Conservation (phyloP, 176 grass and related monocot genomes). For the Triticum urartu region DNA sequence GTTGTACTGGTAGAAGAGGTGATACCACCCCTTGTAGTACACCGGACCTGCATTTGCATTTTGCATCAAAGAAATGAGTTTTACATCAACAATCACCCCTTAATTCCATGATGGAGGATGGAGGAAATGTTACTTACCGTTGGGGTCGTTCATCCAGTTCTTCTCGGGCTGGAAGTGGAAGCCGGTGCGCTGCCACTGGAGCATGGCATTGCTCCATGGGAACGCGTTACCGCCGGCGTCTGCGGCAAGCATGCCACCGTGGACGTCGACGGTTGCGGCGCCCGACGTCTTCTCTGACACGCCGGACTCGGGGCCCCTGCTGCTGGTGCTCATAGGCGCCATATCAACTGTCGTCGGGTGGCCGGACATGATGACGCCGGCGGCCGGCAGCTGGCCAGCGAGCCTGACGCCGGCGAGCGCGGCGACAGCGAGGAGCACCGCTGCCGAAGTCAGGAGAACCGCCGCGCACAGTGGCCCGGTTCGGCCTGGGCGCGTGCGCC, state of each 20-base stretch:
- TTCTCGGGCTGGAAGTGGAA: constrained; percentile 96
- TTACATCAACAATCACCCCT: background rate
- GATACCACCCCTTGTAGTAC: constrained; percentile 90
- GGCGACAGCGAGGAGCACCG: constrained; percentile 16
- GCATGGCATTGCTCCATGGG: constrained; percentile 85
- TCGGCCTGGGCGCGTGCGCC: too few species aligned
- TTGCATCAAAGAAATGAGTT: background rate
- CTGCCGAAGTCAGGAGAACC: background rate
- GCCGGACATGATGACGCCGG: background rate
- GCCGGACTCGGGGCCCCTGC: constrained; percentile 42
- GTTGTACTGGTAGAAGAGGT: constrained; percentile 44
- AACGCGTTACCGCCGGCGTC: constrained; percentile 24
- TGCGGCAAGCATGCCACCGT: background rate
- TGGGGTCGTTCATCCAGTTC: constrained; percentile 97
- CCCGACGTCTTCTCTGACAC: constrained; percentile 83
- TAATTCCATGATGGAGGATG: too few species aligned
- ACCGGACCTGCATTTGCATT: constrained; percentile 48
- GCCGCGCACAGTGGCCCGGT: background rate
- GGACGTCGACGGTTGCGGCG: background rate
- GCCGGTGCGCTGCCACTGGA: constrained; percentile 81
- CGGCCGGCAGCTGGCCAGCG: background rate
- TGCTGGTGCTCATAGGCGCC: background rate
- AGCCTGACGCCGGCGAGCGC: constrained; percentile 21
- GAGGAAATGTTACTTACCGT: background rate
- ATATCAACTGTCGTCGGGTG: background rate